phyloP scores from a whole-genome alignment of 2,329 filamentous ascomycete genomes.

The Pestalotiopsis sp. region DNA sequence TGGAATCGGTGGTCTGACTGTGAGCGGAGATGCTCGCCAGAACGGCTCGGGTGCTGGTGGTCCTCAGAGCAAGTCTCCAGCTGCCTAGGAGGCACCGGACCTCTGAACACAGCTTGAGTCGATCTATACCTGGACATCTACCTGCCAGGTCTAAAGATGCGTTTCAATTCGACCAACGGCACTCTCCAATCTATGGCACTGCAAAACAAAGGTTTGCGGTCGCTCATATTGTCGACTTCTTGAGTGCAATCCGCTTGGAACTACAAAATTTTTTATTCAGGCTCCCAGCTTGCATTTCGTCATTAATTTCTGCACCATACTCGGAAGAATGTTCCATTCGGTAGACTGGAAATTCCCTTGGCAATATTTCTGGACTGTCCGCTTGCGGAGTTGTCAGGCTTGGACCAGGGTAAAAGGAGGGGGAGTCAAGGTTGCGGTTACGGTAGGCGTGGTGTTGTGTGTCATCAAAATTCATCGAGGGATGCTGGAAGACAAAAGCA shows the following conservation, averaged over 20 bases:
- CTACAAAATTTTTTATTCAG: neutral
- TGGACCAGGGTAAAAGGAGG: slow-evolving; percentile 41
- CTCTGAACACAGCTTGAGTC: neutral
- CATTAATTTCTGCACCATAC: slow-evolving; percentile 33
- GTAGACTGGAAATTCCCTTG: slow-evolving; percentile 39
- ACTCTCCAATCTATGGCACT: neutral
- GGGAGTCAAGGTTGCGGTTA: slow-evolving; percentile 32
- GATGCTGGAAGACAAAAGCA: slow-evolving; percentile 43
- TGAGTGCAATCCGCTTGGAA: neutral
- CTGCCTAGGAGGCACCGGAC: slow-evolving; percentile 21
- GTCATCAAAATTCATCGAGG: slow-evolving; percentile 33
- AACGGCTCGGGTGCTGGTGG: slow-evolving; percentile 53
- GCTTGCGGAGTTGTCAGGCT: slow-evolving; percentile 38
- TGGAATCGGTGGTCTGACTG: slow-evolving; percentile 72
- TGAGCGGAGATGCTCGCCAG: slow-evolving; percentile 66
- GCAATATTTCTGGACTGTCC: slow-evolving; percentile 45
- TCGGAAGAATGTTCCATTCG: slow-evolving; percentile 39
- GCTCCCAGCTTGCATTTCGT: slow-evolving; percentile 14
- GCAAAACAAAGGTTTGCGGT: neutral
- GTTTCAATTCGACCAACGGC: neutral
- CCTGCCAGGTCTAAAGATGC: neutral
- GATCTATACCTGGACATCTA: neutral
- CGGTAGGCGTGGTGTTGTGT: slow-evolving; percentile 29
- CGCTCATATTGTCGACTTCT: neutral
- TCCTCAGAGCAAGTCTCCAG: slow-evolving; percentile 61